Evolutionary conservation across 2,329 filamentous ascomycete species (phyloP), one percentile per base, ranked within the genome.

Genomic region (Ceratocystis cacaofunesta): DNA sequence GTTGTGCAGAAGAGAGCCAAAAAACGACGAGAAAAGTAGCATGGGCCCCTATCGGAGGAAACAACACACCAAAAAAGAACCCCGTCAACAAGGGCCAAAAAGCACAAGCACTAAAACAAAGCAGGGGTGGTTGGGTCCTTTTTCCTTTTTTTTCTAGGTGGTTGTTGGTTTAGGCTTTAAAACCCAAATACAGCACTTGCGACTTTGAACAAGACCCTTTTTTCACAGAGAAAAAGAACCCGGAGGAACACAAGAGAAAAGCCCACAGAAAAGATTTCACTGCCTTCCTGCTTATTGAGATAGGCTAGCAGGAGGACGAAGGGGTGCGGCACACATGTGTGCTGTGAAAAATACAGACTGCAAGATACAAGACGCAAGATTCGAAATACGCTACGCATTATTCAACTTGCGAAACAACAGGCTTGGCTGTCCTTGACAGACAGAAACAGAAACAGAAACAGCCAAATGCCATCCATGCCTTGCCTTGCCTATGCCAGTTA

Each of bases 391-490:
- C 8, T 52, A 25, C 22, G 22, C 48, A 52, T n/a, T 19, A 52
- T 25, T 5, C 10, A 25, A 22, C n/a, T 22, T 12, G 15, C 19
- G 25, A 25, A 52, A 52, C 48, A 52, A 52, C 7, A 15, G 28
- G 55, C 28, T 32, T n/a, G 17, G 28, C 55, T 32, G 7, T 17
- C 32, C 55, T 30, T 58, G 28, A 58, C 22, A 58, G 55, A 58
- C 22, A 58, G 55, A 58, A 58, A 58, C 55, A 58, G 55, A 58
- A 58, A 58, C 55, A 58, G 28, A 58, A 58, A 58, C 55, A 36
- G 12, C 28, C 55, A 58, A 36, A 58, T 58, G 25, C 55, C 46
- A 50, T n/a, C 46, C 46, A n/a, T 22, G n/a, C 22, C 17, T 50
- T 22, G 22, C 46, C 46, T 50, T 28, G 28, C 46, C 46, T 50